These are phyloP conservation scores for Rosa hybrid DNA, from an alignment of 331 rosid species.

Conservation along the genomic window DNA sequence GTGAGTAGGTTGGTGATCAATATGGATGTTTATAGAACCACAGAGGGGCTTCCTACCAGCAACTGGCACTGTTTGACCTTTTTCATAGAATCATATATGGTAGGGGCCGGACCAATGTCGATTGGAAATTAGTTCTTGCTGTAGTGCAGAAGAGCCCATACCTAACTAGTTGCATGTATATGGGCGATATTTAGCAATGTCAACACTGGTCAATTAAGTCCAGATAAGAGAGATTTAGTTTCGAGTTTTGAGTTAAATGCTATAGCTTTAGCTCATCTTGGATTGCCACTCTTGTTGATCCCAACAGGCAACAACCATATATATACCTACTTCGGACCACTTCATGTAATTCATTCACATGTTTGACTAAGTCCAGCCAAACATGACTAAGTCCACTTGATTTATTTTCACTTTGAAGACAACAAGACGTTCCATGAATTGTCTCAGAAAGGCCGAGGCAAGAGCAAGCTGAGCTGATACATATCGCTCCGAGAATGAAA, in stretches of 20 bases:
- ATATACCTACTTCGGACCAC: background rate
- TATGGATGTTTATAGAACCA: constrained; percentile 11
- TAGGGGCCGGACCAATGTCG: constrained; percentile 38
- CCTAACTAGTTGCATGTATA: constrained; percentile 4
- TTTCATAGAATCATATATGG: constrained; percentile 7
- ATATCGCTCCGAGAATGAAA: background rate
- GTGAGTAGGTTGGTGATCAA: constrained; percentile 22
- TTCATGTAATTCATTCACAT: background rate
- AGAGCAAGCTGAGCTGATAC: background rate
- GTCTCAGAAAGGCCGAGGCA: background rate
- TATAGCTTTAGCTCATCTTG: background rate
- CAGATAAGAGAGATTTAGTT: background rate
- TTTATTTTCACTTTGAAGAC: background rate
- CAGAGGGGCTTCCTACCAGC: constrained; percentile 16
- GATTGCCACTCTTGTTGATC: background rate
- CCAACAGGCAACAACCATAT: background rate
- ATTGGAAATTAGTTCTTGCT: constrained; percentile 6
- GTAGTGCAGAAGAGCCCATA: constrained; percentile 24
- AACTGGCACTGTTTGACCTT: constrained; percentile 46
- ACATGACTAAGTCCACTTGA: too few relatives aligned
- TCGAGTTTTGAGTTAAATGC: background rate
- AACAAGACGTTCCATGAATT: background rate
- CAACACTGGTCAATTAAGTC: background rate
- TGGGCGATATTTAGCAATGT: background rate
- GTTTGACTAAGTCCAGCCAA: background rate